Evolutionary conservation across 1,284 basidiomycete genomes (phyloP).

Genomic region (Paramarasmius palmivorus): DNA sequence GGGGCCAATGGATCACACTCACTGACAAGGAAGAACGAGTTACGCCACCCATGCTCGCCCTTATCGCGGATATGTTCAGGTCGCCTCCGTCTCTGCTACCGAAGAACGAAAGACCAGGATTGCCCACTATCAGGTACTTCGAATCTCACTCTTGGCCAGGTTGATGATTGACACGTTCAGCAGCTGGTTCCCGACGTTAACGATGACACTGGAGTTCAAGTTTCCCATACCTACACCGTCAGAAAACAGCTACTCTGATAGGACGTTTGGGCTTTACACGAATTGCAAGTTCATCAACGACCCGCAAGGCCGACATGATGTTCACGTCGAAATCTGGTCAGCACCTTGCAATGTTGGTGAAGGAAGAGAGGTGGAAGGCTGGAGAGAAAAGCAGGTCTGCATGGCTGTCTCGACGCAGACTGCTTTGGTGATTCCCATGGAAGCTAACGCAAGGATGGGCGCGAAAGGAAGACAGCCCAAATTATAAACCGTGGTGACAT

Average conservation of each 20-base stretch:
- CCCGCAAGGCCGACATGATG: conserved; percentile 55
- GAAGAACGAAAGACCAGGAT: conserved; percentile 26
- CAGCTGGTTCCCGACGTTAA: conserved; percentile 65
- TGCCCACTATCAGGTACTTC: conserved; percentile 28
- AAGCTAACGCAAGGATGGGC: neutral
- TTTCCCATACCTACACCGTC: conserved; percentile 47
- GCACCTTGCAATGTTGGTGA: conserved; percentile 55
- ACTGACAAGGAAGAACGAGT: conserved; percentile 41
- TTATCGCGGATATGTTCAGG: conserved; percentile 54
- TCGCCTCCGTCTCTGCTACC: conserved; percentile 49
- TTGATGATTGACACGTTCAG: neutral
- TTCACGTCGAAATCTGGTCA: conserved; percentile 62
- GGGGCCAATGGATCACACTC: conserved; percentile 59
- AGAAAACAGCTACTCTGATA: too few species aligned
- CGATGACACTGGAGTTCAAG: conserved; percentile 60
- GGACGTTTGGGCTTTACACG: conserved; percentile 57
- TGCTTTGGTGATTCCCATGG: conserved; percentile 48
- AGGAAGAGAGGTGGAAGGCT: conserved; percentile 39
- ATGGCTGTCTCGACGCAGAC: conserved; percentile 63
- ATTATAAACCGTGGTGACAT: neutral
- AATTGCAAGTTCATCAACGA: conserved; percentile 48
- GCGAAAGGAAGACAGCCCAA: neutral
- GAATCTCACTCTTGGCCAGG: neutral
- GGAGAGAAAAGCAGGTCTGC: conserved; percentile 63
- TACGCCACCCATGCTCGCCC: conserved; percentile 46